Conservation (phyloP, 2,329 filamentous ascomycete genomes). For the Scedosporium minutisporum region DNA sequence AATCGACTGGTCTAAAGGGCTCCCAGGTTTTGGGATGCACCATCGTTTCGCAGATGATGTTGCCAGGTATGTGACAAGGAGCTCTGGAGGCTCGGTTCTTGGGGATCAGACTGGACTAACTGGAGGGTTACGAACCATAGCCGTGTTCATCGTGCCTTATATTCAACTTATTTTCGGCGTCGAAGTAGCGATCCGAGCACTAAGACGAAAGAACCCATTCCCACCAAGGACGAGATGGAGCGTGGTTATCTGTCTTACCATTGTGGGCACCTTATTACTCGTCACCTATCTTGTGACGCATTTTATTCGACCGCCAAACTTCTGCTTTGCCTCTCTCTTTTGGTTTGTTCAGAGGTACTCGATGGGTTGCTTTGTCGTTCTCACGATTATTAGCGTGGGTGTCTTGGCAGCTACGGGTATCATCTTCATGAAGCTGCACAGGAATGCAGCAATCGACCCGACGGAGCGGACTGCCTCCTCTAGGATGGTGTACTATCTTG, state of each 20-base stretch:
- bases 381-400: constrained; percentile 39
- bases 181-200: constrained; percentile 48
- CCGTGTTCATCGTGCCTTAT: constrained; percentile 56
- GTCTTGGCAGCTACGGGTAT: constrained; percentile 40
- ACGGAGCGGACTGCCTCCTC: constrained; percentile 55
- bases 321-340: constrained; percentile 58
- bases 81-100: neutral
- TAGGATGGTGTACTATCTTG: constrained; percentile 59
- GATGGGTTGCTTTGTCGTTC: constrained; percentile 43
- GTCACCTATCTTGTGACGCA: constrained; percentile 50
- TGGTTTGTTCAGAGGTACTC: constrained; percentile 57
- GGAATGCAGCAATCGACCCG: constrained; percentile 42
- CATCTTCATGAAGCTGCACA: constrained; percentile 48
- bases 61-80: constrained; percentile 38
- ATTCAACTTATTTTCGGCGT: constrained; percentile 56
- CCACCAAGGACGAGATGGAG: constrained; percentile 50
- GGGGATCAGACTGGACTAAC: constrained; percentile 15
- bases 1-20: constrained; percentile 43
- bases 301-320: constrained; percentile 43
- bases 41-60: constrained; percentile 45
- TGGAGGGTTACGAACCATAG: constrained; percentile 24
- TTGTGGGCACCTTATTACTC: constrained; percentile 41
- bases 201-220: constrained; percentile 44
- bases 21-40: constrained; percentile 44
- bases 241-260: constrained; percentile 41